phyloP scores from a whole-genome alignment of 257 asterid genomes.

The Solanum virginianum region DNA sequence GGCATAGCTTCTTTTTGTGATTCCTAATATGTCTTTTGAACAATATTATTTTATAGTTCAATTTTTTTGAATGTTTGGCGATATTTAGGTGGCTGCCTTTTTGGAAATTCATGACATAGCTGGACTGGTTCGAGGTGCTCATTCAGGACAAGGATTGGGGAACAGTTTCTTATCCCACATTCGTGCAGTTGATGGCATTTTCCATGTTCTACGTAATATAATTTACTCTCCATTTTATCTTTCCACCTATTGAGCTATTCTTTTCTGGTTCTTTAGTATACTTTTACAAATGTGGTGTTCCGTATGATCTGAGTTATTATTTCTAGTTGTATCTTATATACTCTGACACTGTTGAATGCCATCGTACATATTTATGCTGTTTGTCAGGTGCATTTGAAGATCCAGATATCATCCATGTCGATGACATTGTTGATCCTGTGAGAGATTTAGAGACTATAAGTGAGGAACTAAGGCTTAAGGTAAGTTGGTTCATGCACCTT shows the following conservation, averaged over 20 bases:
- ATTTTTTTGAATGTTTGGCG: not conserved
- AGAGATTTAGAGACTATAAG: slow-evolving; percentile 87
- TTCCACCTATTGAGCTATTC: not conserved
- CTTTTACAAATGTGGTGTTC: not conserved
- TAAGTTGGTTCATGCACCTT: slow-evolving; percentile 7
- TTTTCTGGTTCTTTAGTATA: not conserved
- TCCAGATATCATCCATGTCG: slow-evolving; percentile 90
- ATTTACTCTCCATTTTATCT: not conserved
- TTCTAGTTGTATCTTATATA: not conserved
- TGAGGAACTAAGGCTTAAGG: slow-evolving; percentile 86
- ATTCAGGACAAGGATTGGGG: slow-evolving; percentile 94
- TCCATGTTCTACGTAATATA: slow-evolving; percentile 85
- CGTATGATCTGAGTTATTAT: not conserved
- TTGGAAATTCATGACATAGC: slow-evolving; percentile 97
- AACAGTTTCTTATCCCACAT: slow-evolving; percentile 94
- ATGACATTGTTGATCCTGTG: slow-evolving; percentile 91
- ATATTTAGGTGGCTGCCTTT: slow-evolving; percentile 76
- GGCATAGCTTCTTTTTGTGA: not conserved
- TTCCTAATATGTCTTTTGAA: not conserved
- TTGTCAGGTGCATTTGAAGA: slow-evolving; percentile 90
- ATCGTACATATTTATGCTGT: not conserved
- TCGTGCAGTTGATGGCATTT: slow-evolving; percentile 98
- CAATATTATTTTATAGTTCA: not conserved
- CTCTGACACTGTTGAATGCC: not conserved
- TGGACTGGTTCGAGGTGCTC: slow-evolving; percentile 98